These are phyloP conservation scores for Ceratobasidium sp. DNA, from an alignment of 1,284 basidiomycete species.

Conservation along the genomic window DNA sequence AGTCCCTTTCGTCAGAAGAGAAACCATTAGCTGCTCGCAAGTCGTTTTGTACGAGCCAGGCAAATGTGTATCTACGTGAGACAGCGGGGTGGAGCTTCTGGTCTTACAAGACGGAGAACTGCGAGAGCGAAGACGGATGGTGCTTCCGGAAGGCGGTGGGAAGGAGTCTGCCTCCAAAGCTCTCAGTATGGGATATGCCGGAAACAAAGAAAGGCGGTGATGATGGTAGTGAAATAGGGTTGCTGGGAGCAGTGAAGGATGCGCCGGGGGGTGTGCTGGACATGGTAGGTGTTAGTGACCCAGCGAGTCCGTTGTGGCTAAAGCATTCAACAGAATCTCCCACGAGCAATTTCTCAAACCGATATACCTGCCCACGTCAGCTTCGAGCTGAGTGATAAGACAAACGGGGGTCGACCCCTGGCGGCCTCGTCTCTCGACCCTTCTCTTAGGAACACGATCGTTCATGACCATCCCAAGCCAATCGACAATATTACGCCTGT, in stretches of 20 bases:
- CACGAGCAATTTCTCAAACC: conserved; percentile 8
- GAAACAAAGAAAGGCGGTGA: not conserved
- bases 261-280: conserved; percentile 9
- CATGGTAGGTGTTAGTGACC: not conserved
- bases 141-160: conserved; percentile 75
- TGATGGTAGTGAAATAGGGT: not conserved
- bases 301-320: conserved; percentile 7
- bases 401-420: too few relatives aligned
- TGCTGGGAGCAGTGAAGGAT: conserved; percentile 6
- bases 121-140: conserved; percentile 72
- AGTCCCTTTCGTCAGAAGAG: conserved; percentile 64
- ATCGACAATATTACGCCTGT: not conserved
- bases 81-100: conserved; percentile 82
- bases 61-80: conserved; percentile 70
- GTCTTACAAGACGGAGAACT: conserved; percentile 76
- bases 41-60: conserved; percentile 74
- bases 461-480: not conserved
- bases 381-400: not conserved
- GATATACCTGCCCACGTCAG: not conserved
- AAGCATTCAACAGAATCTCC: conserved; percentile 40
- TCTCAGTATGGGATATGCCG: conserved; percentile 57
- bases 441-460: not conserved
- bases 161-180: conserved; percentile 67
- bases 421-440: not conserved
- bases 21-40: conserved; percentile 58